Evolutionary conservation across 768 basidiomycete species (phyloP), one percentile per base, ranked within the genome.

Genomic region (Pleurotus citrinopileatus): DNA sequence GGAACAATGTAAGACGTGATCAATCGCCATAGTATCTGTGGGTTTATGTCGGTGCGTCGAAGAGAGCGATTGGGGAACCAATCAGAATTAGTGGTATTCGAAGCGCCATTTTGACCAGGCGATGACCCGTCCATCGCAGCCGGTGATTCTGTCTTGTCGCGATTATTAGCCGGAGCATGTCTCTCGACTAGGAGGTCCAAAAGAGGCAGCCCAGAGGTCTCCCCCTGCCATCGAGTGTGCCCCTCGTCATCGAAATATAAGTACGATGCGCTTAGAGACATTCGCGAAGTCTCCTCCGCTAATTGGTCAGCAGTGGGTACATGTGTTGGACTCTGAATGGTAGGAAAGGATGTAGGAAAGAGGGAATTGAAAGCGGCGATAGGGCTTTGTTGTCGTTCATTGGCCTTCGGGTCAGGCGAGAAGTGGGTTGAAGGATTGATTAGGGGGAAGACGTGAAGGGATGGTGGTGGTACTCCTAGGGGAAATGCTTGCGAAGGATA

Each of bases 191-290:
- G 74, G 6, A 92, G 71, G 66, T 95, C 91, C 23, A 95, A 80
- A 3, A 96, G 80, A 4, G 94, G 94, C 0, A 96, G 79, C 22
- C 94, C 94, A 3, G 93, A 95, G 0, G 92, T 92, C 62, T 95
- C 93, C 26, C 94, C 94, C 71, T 93, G 91, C 91, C 91, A 93
- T 54, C 91, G 74, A 0, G 91, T 89, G 64, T 86, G 89, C 2
- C 91, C 91, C 65, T 92, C 89, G 63, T 93, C 90, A 58, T 93
- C 91, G 55, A 89, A 84, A 65, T 93, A 93, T 28, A 93, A 78
- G 65, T 93, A 93, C 0, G 89, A 89, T 1, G 89, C 86, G 0
- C 86, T 81, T 38, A 91, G 67, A 0, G 85, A 83, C 70, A 84
- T 79, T 23, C 83, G 79, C 10, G 83, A 77, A 1, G 78, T 72